Percentiles rank a stretch among this genome's conserved stretches.
Conservation (phyloP, 208 protist genomes). For the Trypanosoma cruzi region DNA sequence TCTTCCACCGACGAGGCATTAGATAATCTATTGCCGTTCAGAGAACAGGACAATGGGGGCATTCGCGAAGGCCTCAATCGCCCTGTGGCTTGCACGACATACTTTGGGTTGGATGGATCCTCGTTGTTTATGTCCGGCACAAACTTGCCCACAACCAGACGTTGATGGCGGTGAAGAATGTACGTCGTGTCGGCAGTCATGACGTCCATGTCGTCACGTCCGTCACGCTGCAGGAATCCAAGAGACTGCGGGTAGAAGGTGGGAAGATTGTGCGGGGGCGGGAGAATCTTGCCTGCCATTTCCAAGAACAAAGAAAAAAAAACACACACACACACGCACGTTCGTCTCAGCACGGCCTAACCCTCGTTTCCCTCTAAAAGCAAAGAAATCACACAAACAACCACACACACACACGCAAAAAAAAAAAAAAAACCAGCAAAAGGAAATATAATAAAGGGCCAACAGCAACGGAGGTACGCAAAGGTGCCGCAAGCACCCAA, state of each 20-base stretch:
- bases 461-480: slow-evolving; percentile 7
- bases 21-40: slow-evolving; percentile 11
- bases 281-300: slow-evolving; percentile 25
- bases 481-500: not conserved
- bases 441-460: not conserved
- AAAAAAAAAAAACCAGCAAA: slow-evolving; percentile 2
- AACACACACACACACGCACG: not conserved
- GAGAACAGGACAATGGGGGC: slow-evolving; percentile 3
- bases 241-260: slow-evolving; percentile 78
- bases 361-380: slow-evolving; percentile 5
- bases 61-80: not conserved
- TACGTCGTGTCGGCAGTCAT: slow-evolving; percentile 60
- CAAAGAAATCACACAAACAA: not conserved
- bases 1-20: slow-evolving; percentile 1
- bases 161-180: slow-evolving; percentile 34
- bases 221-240: slow-evolving; percentile 53
- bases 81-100: slow-evolving; percentile 28
- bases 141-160: slow-evolving; percentile 72
- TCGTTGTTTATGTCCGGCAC: slow-evolving; percentile 66
- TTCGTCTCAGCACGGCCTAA: not conserved
- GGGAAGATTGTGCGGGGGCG: slow-evolving; percentile 12
- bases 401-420: not conserved
- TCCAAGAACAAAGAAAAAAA: slow-evolving; percentile 14
- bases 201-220: slow-evolving; percentile 49
- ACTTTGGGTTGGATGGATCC: slow-evolving; percentile 84